Conservation (phyloP, 169 alveolate species). For the Plasmodium relictum region DNA sequence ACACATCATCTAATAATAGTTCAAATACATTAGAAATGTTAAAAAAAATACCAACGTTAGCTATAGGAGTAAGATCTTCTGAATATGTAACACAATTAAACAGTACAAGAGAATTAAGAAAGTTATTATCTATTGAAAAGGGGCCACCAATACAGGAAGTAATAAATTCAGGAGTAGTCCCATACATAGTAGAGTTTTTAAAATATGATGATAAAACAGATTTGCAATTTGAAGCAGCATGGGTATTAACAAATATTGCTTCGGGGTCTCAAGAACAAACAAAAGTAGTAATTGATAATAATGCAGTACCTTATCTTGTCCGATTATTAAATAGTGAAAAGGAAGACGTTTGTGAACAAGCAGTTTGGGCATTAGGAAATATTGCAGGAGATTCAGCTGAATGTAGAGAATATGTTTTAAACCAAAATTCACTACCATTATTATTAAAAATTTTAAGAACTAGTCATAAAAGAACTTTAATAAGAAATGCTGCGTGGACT, state of each 20-base stretch:
- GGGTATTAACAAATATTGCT: conserved; percentile 97
- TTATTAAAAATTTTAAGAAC: conserved; percentile 85
- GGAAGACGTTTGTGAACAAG: conserved; percentile 97
- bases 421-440: conserved; percentile 92
- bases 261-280: conserved; percentile 97
- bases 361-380: conserved; percentile 98
- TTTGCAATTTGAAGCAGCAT: conserved; percentile 97
- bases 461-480: conserved; percentile 91
- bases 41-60: conserved; percentile 81
- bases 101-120: conserved; percentile 93
- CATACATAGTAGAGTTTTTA: conserved; percentile 92
- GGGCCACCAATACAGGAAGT: conserved; percentile 96
- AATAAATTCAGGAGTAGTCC: conserved; percentile 96
- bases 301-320: conserved; percentile 90
- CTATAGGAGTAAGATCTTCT: conserved; percentile 85
- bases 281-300: conserved; percentile 89
- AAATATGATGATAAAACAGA: conserved; percentile 92
- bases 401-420: conserved; percentile 93
- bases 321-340: conserved; percentile 91
- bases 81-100: conserved; percentile 88
- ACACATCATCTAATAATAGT: conserved; percentile 73
- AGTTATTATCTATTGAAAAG: conserved; percentile 92
- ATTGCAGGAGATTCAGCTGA: conserved; percentile 98
- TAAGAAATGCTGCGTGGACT: conserved; percentile 98
- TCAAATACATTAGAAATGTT: conserved; percentile 80